These are phyloP conservation scores for Ilyonectria mors-panacis DNA, from an alignment of 2,329 filamentous ascomycete genomes.

Conservation along the genomic window DNA sequence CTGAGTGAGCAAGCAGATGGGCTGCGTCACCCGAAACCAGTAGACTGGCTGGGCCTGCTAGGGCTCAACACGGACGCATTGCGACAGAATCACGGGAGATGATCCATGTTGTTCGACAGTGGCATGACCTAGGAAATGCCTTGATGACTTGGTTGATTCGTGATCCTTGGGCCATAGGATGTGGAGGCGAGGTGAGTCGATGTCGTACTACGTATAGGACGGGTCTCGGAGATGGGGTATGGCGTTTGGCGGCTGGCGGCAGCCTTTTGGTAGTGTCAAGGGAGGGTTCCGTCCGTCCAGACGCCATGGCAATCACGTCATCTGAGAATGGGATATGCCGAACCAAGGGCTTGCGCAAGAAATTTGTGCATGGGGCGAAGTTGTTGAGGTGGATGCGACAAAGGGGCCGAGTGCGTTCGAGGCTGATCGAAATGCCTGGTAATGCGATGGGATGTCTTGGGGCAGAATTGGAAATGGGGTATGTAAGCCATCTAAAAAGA, in stretches of 20 bases:
- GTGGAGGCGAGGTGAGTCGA: conserved; percentile 22
- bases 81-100: conserved; percentile 17
- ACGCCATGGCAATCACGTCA: conserved; percentile 37
- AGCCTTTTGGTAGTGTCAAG: conserved; percentile 27
- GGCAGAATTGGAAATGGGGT: conserved; percentile 8
- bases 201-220: conserved; percentile 22
- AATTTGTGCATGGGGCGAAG: conserved; percentile 5
- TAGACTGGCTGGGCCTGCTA: not conserved
- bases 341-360: conserved; percentile 8
- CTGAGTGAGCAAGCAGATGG: conserved; percentile 37
- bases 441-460: conserved; percentile 7
- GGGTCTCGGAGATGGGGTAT: conserved; percentile 40
- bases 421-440: conserved; percentile 24
- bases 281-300: conserved; percentile 15
- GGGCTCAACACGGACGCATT: conserved; percentile 25
- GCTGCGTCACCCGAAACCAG: conserved; percentile 27
- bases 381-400: not conserved
- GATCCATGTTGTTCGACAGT: conserved; percentile 16
- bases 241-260: conserved; percentile 28
- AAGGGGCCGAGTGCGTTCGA: conserved; percentile 11
- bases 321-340: conserved; percentile 23
- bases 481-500: conserved; percentile 23
- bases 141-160: conserved; percentile 21
- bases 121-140: conserved; percentile 16
- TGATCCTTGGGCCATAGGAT: conserved; percentile 9